Evolutionary conservation across 805 yeast genomes (phyloP).

Genomic region (Wickerhamiella occidentalis): DNA sequence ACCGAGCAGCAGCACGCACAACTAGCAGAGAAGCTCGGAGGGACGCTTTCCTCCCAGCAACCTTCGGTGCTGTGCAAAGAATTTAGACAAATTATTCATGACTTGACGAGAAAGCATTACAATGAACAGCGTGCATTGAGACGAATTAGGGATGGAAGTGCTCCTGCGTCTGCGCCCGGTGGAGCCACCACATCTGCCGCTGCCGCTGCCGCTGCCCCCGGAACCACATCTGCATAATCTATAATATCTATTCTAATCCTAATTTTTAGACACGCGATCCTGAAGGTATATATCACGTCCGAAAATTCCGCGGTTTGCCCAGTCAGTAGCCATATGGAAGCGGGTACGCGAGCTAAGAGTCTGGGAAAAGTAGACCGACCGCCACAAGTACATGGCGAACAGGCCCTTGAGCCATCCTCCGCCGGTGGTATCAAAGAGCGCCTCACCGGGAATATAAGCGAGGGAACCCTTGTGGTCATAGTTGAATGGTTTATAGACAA

Average conservation of each 20-base stretch:
- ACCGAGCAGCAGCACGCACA: constrained; percentile 12
- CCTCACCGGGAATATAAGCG: constrained; percentile 59
- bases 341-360: constrained; percentile 54
- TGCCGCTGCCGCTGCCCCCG: not conserved
- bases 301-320: constrained; percentile 43
- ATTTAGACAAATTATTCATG: constrained; percentile 26
- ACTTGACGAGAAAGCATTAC: constrained; percentile 23
- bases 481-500: constrained; percentile 44
- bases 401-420: constrained; percentile 53
- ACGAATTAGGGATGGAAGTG: constrained; percentile 1
- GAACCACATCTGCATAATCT: not conserved
- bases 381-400: constrained; percentile 62
- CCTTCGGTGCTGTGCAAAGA: constrained; percentile 27
- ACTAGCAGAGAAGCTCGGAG: constrained; percentile 16
- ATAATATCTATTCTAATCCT: not conserved
- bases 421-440: constrained; percentile 56
- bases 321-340: constrained; percentile 51
- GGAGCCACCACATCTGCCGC: not conserved
- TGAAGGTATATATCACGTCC: constrained; percentile 27
- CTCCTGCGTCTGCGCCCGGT: no score
- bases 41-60: constrained; percentile 3
- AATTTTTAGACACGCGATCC: constrained; percentile 14
- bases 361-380: constrained; percentile 58
- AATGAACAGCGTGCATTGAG: constrained; percentile 21
- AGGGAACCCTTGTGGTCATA: constrained; percentile 55